Percentiles rank a stretch among this genome's conserved stretches.
Evolutionary conservation across 306 rosid species (phyloP).

Genomic region (Inga oerstediana): DNA sequence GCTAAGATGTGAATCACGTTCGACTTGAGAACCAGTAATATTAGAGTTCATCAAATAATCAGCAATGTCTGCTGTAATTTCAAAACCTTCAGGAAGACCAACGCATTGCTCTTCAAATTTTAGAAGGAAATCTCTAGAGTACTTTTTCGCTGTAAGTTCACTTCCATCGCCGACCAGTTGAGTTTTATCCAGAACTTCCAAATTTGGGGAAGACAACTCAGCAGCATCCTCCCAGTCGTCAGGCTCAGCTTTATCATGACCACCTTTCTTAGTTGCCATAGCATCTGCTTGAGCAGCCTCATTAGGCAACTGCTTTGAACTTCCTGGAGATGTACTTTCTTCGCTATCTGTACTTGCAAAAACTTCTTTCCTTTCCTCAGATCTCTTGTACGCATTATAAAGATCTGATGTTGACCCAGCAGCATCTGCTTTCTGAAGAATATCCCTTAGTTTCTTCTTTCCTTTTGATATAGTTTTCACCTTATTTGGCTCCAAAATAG

Average conservation of each 20-base stretch:
- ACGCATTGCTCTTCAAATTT: slow-evolving; percentile 62
- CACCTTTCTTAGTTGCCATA: slow-evolving; percentile 29
- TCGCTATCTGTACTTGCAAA: slow-evolving; percentile 36
- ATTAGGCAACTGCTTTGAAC: slow-evolving; percentile 45
- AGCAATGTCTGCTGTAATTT: slow-evolving; percentile 50
- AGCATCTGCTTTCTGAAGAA: slow-evolving; percentile 90
- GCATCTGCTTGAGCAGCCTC: slow-evolving; percentile 27
- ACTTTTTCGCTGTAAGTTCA: slow-evolving; percentile 57
- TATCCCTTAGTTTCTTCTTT: slow-evolving; percentile 63
- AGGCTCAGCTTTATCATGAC: slow-evolving; percentile 62
- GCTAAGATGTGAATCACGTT: slow-evolving; percentile 67
- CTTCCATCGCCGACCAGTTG: slow-evolving; percentile 44
- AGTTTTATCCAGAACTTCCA: slow-evolving; percentile 51
- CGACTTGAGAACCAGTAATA: slow-evolving; percentile 47
- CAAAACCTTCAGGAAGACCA: slow-evolving; percentile 69
- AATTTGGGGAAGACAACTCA: slow-evolving; percentile 72
- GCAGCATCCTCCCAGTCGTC: slow-evolving; percentile 99
- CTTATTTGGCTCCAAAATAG: slow-evolving; percentile 53
- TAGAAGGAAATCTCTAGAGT: slow-evolving; percentile 86
- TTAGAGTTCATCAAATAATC: slow-evolving; percentile 46
- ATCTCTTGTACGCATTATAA: slow-evolving; percentile 86
- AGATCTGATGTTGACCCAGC: slow-evolving; percentile 84
- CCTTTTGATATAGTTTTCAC: slow-evolving; percentile 43
- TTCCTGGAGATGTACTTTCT: slow-evolving; percentile 43
- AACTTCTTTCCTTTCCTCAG: slow-evolving; percentile 77